Evolutionary conservation across 768 basidiomycete species (phyloP), one percentile per base, ranked within the genome.

Genomic region (Cystobasidium onofrii): DNA sequence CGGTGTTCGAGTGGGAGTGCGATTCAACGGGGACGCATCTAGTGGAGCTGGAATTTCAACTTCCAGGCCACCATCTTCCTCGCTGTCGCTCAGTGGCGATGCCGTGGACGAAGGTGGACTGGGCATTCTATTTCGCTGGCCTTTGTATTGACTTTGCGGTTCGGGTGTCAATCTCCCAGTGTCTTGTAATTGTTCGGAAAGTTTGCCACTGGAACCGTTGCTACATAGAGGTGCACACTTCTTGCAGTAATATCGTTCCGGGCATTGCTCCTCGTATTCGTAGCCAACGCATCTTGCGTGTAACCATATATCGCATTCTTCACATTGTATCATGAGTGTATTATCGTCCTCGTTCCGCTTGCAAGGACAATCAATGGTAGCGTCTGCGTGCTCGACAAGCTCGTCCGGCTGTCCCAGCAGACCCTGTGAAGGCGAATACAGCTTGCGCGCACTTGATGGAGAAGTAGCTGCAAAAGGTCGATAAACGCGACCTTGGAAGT

Each of bases 401-500:
- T 75, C 74, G 29, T 75, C 74, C 27, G 74, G 74, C 39, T 31
- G 27, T 1, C 74, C 74, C 23, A 75, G 39, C 2, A 60, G 46
- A 17, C 62, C 36, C 1, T 34, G 25, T 9, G 29, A 43, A 4
- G 44, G 27, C 1, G 73, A 46, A 43, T 74, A 74, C 12, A 25
- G 33, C 39, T 57, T 43, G 15, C 29, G 25, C n/a, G 70, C 64
- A 13, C 18, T 29, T 25, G 41, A 23, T 23, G 65, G 46, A 18
- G 65, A 27, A 7, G 64, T 34, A 36, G 31, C n/a, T 12, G 29
- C 13, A 27, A 52, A 50, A 4, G 66, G 50, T 1, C 73, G 44
- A 41, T 74, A 74, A 25, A 74, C 73, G 31, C 73, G 73, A 23
- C 65, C 65, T 34, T 52, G 33, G 54, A 74, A 74, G 33, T 74